phyloP scores from a whole-genome alignment of 352 stramenopile species.

The Phytophthora foliorum region DNA sequence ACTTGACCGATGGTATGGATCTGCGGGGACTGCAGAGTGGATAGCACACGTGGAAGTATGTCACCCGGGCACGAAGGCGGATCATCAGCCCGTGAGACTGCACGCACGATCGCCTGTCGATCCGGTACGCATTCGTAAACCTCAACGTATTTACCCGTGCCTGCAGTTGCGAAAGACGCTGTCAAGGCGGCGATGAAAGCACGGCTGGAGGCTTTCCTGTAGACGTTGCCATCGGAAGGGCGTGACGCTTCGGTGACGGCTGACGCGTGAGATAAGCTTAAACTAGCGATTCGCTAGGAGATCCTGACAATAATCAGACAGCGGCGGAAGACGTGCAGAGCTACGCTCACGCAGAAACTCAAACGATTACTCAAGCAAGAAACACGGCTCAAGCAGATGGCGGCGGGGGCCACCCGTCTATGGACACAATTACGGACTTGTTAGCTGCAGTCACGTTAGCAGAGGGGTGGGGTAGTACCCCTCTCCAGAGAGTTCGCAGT shows the following conservation, averaged over 20 bases:
- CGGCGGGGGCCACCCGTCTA: too few species aligned
- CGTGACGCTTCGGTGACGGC: too few species aligned
- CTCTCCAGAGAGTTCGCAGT: neutral
- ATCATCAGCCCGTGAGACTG: neutral
- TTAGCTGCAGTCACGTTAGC: neutral
- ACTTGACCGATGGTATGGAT: constrained; percentile 11
- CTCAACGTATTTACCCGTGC: neutral
- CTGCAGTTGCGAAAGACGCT: neutral
- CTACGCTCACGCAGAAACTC: too few species aligned
- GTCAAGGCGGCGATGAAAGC: neutral
- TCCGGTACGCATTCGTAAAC: neutral
- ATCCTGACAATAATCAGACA: too few species aligned
- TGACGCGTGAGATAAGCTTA: too few species aligned
- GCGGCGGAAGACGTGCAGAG: too few species aligned
- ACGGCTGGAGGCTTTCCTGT: too few species aligned
- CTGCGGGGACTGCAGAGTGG: neutral
- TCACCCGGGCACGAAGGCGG: neutral
- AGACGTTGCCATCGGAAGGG: too few species aligned
- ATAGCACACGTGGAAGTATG: neutral
- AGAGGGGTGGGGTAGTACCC: neutral
- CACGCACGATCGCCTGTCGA: neutral
- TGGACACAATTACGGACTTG: neutral
- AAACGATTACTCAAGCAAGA: too few species aligned
- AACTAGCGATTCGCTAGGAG: too few species aligned
- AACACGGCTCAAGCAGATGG: too few species aligned